These are phyloP conservation scores for Oidium heveae DNA, from an alignment of 2,329 filamentous ascomycete species.

Conservation along the genomic window DNA sequence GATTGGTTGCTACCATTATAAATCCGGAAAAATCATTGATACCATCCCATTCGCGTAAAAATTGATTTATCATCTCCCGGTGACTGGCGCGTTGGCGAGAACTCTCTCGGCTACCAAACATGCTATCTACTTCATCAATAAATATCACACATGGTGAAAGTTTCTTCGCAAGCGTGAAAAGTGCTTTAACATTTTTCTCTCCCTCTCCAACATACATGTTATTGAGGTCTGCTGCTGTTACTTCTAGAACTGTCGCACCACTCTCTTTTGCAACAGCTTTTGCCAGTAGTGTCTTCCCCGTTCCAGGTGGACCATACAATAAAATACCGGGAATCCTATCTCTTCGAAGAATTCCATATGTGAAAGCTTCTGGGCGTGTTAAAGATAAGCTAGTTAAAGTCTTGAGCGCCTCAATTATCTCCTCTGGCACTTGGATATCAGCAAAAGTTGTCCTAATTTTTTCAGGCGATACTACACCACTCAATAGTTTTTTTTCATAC, in stretches of 20 bases:
- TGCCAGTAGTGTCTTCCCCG: slow-evolving; percentile 90
- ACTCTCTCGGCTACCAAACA: slow-evolving; percentile 93
- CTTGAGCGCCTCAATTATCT: slow-evolving; percentile 70
- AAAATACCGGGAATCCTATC: slow-evolving; percentile 88
- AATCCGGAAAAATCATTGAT: slow-evolving; percentile 95
- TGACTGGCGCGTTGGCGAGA: slow-evolving; percentile 76
- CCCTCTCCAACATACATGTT: slow-evolving; percentile 97
- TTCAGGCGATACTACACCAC: slow-evolving; percentile 56
- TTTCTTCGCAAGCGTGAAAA: slow-evolving; percentile 91
- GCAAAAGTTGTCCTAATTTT: slow-evolving; percentile 70
- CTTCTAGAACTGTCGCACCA: slow-evolving; percentile 78
- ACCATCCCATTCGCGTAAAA: slow-evolving; percentile 77
- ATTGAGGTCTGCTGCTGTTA: slow-evolving; percentile 91
- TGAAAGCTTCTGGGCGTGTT: slow-evolving; percentile 77
- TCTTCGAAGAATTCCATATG: slow-evolving; percentile 73
- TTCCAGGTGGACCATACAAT: slow-evolving; percentile 81
- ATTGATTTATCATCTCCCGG: slow-evolving; percentile 91
- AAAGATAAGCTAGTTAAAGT: slow-evolving; percentile 74
- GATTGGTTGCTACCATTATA: slow-evolving; percentile 94
- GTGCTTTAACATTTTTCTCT: slow-evolving; percentile 88
- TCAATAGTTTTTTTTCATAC: slow-evolving; percentile 61
- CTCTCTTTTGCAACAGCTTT: slow-evolving; percentile 94
- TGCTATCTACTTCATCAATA: slow-evolving; percentile 90
- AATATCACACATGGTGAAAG: slow-evolving; percentile 95
- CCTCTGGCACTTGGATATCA: slow-evolving; percentile 59